Evolutionary conservation across 306 rosid species (phyloP), one percentile per base, ranked within the genome.

Genomic region (Parietaria judaica): DNA sequence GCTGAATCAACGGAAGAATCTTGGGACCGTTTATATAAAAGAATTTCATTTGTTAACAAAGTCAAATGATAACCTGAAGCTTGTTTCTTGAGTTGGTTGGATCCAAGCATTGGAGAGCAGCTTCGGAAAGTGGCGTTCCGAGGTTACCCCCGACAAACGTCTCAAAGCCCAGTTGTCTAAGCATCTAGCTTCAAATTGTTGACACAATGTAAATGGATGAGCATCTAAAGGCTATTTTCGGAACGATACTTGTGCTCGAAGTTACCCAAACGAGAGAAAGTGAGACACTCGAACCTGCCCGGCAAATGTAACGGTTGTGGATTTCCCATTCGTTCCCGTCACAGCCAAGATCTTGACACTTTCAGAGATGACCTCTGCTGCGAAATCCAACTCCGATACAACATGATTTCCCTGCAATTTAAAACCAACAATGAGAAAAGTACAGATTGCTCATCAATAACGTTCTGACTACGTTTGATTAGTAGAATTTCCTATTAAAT

Each of bases 301-400:
- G 15, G 73, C 78, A 56, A 67, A 73, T 49, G 78, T 73, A 15
- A 62, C 78, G 10, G 63, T 68, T 38, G 78, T 73, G 36, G 73
- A 73, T 62, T 73, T 73, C 62, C 78, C 78, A 73, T 73, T 73
- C 14, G 78, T 73, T 53, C 78, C 78, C 10, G 73, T 73, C 56
- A 73, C 78, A 43, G 78, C 78, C 60, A 73, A 61, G 44, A 73
- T 67, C 72, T 67, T 73, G 65, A 56, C 31, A 56, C 72, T 50
- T 56, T 56, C 11, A 37, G 72, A 65, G 54, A 73, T 71, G 60
- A 67, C 15, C 63, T 73, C 73, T 0, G 78, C 69, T 7, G 78
- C 78, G 16, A 73, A 73, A 67, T 73, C 78, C 65, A 73, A 62
- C 56, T 73, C 78, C 6, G 78, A 73, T 61, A 73, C 62, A 6